phyloP scores from a whole-genome alignment of 768 basidiomycete species.

The Tylopilus plumbeoviolaceoides region DNA sequence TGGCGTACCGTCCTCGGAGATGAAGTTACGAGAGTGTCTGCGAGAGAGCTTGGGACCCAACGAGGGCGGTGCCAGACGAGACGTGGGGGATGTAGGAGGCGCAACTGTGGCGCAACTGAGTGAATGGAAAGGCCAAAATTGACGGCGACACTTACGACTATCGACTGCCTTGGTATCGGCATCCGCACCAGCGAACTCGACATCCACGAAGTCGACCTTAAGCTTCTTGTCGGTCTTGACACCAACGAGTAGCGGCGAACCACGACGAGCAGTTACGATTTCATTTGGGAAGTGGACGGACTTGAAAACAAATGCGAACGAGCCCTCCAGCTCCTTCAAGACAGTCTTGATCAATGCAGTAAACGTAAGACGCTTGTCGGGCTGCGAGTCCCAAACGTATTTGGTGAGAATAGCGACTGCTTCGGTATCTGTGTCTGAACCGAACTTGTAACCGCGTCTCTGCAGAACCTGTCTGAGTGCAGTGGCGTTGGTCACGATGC shows the following conservation, averaged over 20 bases:
- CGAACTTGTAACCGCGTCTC: constrained; percentile 92
- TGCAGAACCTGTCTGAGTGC: constrained; percentile 91
- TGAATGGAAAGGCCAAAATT: background rate
- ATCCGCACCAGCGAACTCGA: constrained; percentile 84
- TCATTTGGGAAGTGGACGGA: constrained; percentile 93
- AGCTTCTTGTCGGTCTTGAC: constrained; percentile 99
- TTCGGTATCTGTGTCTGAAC: constrained; percentile 97
- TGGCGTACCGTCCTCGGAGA: constrained; percentile 96
- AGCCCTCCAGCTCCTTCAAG: constrained; percentile 96
- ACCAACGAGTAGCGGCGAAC: constrained; percentile 93
- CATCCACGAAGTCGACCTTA: constrained; percentile 99
- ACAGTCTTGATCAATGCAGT: constrained; percentile 92
- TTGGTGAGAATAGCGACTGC: constrained; percentile 94
- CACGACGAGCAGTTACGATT: constrained; percentile 92
- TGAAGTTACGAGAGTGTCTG: constrained; percentile 95
- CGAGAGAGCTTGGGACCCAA: constrained; percentile 75
- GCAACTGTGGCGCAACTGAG: constrained; percentile 29
- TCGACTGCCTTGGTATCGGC: constrained; percentile 43
- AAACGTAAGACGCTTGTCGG: constrained; percentile 81
- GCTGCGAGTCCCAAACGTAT: constrained; percentile 93
- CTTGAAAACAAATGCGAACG: constrained; percentile 99
- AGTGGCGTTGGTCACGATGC: constrained; percentile 92
- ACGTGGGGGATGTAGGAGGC: constrained; percentile 50
- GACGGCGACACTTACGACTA: constrained; percentile 33
- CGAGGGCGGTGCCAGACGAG: constrained; percentile 63